Evolutionary conservation across 148 eudicot species (phyloP).

Genomic region (Rhododendron molle): DNA sequence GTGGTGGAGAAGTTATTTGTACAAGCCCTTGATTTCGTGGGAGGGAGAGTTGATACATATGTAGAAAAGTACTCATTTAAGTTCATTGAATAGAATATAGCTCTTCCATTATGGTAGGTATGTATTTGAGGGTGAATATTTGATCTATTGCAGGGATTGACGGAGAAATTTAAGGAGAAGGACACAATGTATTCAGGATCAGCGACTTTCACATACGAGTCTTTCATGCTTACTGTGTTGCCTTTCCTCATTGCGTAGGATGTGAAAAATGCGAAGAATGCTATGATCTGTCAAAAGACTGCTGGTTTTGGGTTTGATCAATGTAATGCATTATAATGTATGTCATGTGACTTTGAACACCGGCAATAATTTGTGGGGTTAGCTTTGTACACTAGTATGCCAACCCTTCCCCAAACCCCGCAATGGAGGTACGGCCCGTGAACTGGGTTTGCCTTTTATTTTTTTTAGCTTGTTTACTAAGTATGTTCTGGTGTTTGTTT

Average conservation of each 20-base stretch:
- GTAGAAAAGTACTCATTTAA: not conserved
- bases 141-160: slow-evolving; percentile 70
- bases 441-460: no score
- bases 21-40: not conserved
- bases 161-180: slow-evolving; percentile 91
- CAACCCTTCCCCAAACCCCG: no score
- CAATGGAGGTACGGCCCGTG: no score
- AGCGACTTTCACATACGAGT: slow-evolving; percentile 86
- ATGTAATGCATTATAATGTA: not conserved
- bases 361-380: not conserved
- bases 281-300: not conserved
- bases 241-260: slow-evolving; percentile 74
- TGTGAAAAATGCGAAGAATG: not conserved
- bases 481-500: not conserved
- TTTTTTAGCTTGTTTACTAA: not conserved
- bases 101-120: not conserved
- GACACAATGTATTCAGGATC: slow-evolving; percentile 62
- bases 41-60: not conserved
- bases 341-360: no score
- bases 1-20: not conserved
- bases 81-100: not conserved
- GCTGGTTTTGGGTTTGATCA: not conserved
- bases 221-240: slow-evolving; percentile 78
- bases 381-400: not conserved
- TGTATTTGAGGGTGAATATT: not conserved